Percentiles rank a stretch among this genome's conserved stretches.
Evolutionary conservation across 495 filamentous ascomycete species (phyloP).

Genomic region (Penicillium samsonianum): DNA sequence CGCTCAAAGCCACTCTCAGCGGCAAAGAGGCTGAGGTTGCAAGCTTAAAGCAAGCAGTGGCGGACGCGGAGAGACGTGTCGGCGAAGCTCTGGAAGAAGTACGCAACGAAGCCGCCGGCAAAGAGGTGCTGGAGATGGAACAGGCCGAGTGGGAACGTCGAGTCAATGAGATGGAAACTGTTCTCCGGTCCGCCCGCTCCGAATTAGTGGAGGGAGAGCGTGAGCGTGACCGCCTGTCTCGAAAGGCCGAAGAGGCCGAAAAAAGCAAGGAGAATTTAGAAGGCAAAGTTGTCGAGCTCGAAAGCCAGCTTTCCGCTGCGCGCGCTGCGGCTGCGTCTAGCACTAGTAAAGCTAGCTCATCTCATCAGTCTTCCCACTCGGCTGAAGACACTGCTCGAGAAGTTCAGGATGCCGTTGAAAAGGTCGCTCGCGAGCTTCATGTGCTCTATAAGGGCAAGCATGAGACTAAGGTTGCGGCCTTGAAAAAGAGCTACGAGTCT

Average conservation of each 20-base stretch:
- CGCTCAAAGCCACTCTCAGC: slow-evolving; percentile 81
- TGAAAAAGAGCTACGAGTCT: slow-evolving; percentile 92
- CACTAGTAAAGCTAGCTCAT: slow-evolving; percentile 11
- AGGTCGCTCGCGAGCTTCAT: slow-evolving; percentile 86
- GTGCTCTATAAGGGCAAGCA: slow-evolving; percentile 95
- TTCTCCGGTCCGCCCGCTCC: slow-evolving; percentile 74
- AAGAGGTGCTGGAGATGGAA: slow-evolving; percentile 72
- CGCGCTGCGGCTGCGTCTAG: slow-evolving; percentile 45
- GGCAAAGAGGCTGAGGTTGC: slow-evolving; percentile 89
- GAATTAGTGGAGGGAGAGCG: slow-evolving; percentile 75
- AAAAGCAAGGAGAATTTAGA: slow-evolving; percentile 64
- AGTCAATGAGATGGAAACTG: slow-evolving; percentile 78
- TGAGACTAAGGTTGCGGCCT: slow-evolving; percentile 86
- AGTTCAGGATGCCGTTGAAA: slow-evolving; percentile 87
- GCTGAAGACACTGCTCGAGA: slow-evolving; percentile 48
- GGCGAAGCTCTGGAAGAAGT: slow-evolving; percentile 80
- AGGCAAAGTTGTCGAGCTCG: slow-evolving; percentile 58
- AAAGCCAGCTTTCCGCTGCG: slow-evolving; percentile 70
- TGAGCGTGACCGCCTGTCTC: slow-evolving; percentile 72
- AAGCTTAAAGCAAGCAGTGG: slow-evolving; percentile 80
- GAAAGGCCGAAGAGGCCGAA: slow-evolving; percentile 73
- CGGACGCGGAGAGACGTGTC: slow-evolving; percentile 87
- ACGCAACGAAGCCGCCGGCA: slow-evolving; percentile 67
- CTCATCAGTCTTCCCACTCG: slow-evolving; percentile 21
- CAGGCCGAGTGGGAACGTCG: slow-evolving; percentile 80